Evolutionary conservation across 1,284 basidiomycete genomes (phyloP).

Genomic region (Hortiboletus rubellus): DNA sequence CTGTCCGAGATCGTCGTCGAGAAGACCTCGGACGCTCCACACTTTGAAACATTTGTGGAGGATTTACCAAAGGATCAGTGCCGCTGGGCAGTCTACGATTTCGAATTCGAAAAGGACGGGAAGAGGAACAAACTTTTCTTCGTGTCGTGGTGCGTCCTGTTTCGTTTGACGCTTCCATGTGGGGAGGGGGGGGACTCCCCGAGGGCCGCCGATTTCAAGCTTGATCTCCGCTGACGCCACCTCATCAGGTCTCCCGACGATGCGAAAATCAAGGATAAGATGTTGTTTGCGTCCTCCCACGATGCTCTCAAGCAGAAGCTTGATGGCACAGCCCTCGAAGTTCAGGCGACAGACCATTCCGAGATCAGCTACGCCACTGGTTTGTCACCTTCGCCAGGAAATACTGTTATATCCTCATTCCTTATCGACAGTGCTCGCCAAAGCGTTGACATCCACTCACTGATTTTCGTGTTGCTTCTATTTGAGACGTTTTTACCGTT

Average conservation of each 20-base stretch:
- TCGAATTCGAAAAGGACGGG: conserved; percentile 75
- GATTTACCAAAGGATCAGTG: conserved; percentile 80
- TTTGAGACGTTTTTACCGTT: not conserved
- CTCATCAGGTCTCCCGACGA: conserved; percentile 80
- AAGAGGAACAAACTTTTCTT: conserved; percentile 92
- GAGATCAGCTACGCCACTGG: conserved; percentile 81
- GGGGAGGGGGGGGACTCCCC: not conserved
- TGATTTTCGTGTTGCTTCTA: conserved; percentile 11
- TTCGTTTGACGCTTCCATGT: too few species aligned
- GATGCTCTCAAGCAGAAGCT: conserved; percentile 78
- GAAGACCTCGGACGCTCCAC: conserved; percentile 49
- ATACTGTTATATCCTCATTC: not conserved
- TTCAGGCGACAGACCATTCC: conserved; percentile 85
- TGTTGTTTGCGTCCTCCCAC: conserved; percentile 92
- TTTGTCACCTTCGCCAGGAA: conserved; percentile 44
- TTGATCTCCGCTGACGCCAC: conserved; percentile 1
- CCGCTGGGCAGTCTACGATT: conserved; percentile 92
- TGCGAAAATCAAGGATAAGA: conserved; percentile 91
- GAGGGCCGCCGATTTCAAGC: not conserved
- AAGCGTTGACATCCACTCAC: conserved; percentile 16
- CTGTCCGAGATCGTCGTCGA: conserved; percentile 77
- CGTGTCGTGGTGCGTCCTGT: conserved; percentile 64
- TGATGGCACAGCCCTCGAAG: conserved; percentile 71
- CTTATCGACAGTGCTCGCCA: conserved; percentile 19
- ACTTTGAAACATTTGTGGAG: conserved; percentile 79